Evolutionary conservation across 306 rosid genomes (phyloP), one percentile per base, ranked within the genome.

Genomic region (Heteromeles arbutifolia): DNA sequence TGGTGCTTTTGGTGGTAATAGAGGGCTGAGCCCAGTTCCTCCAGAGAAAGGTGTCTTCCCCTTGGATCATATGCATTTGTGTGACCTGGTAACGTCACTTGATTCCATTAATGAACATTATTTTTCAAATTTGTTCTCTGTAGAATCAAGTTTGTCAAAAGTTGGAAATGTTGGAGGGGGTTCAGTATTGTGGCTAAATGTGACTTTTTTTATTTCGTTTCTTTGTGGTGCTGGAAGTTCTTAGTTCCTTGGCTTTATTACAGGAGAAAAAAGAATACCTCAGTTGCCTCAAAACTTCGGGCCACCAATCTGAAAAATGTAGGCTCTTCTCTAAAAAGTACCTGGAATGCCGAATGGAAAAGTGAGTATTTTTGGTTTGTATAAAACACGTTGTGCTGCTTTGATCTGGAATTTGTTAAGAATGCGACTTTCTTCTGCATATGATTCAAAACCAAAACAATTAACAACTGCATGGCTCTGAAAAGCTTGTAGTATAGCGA

Each of bases 41-140:
- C 98, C 98, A 3, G 97, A 95, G 78, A 95, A 95, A 85, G 98
- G 98, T 70, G 82, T 95, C 73, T 95, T 92, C 78, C 98, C 98
- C 69, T 89, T 95, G 88, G 98, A 92, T 74, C 97, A 84, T 79
- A 75, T 92, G 96, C 98, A 92, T 85, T 86, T 95, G 69, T 95
- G 98, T 85, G 98, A 95, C 85, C 72, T 77, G 86, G 98, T 95
- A 87, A 2, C 59, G 74, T 54, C 70, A n/a, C 71, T 45, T 45
- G 41, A 54, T 24, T 77, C 65, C n/a, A 29, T 19, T 21, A 21
- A 32, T 43, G 34, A 8, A 22, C 54, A 45, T 29, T 8, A 15
- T 56, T 18, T 61, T 11, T 15, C 29, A 19, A 9, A 24, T 41
- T 54, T 61, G 62, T 77, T 24, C 61, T 6, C 5, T 21, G 18